Evolutionary conservation across 345 rosid genomes (phyloP).

Genomic region (Eucalyptus guilfoylei): DNA sequence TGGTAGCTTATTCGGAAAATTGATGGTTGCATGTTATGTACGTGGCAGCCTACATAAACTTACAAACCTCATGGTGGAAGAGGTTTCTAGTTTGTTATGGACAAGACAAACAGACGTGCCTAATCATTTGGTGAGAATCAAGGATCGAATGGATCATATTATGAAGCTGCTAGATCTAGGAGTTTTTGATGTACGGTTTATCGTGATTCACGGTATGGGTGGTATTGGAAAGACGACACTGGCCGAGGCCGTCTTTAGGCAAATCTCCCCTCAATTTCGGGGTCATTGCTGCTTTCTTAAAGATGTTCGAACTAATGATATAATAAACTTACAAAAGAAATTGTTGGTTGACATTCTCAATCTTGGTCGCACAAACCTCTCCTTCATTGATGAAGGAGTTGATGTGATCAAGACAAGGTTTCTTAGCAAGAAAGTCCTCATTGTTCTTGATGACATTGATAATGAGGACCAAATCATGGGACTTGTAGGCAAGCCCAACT

Average conservation of each 20-base stretch:
- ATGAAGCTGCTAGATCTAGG: background rate
- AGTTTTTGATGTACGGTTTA: background rate
- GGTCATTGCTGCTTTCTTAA: background rate
- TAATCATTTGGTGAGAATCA: background rate
- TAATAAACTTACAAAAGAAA: background rate
- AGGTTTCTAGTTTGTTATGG: background rate
- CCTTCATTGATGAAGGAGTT: background rate
- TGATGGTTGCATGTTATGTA: background rate
- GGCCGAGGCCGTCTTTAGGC: background rate
- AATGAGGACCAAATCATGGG: background rate
- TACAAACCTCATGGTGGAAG: background rate
- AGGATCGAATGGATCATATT: background rate
- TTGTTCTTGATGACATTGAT: background rate
- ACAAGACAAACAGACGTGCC: background rate
- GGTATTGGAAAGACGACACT: background rate
- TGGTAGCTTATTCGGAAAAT: background rate
- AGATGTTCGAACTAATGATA: background rate
- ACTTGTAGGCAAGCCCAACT: background rate
- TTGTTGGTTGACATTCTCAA: background rate
- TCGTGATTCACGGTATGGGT: background rate
- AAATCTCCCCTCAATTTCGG: background rate
- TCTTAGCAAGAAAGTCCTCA: background rate
- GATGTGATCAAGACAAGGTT: background rate
- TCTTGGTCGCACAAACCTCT: background rate
- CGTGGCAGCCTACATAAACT: background rate